Conservation (phyloP, 768 basidiomycete genomes). For the Leccinum arenicola region DNA sequence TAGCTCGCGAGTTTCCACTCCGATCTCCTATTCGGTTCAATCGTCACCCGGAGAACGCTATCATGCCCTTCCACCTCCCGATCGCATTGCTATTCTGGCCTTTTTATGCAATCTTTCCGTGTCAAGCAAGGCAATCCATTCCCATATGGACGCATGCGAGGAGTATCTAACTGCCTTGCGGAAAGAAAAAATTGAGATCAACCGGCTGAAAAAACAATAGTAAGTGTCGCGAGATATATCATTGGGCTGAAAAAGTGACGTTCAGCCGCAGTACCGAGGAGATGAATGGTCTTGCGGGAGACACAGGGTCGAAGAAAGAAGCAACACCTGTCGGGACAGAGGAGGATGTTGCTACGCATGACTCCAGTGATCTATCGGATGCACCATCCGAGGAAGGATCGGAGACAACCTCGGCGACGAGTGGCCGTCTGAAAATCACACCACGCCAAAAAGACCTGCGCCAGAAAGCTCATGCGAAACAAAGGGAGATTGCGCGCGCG, state of each 20-base stretch:
- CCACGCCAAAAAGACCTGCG: slow-evolving; percentile 51
- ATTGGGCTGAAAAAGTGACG: slow-evolving; percentile 12
- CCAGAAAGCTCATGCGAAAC: slow-evolving; percentile 64
- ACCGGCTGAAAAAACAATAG: slow-evolving; percentile 85
- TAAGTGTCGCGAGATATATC: slow-evolving; percentile 42
- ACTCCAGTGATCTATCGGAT: slow-evolving; percentile 74
- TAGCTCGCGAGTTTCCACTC: slow-evolving; percentile 47
- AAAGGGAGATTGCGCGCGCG: slow-evolving; percentile 73
- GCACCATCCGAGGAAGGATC: slow-evolving; percentile 59
- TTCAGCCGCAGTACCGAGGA: slow-evolving; percentile 57
- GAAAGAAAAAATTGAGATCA: slow-evolving; percentile 95
- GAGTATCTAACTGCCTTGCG: slow-evolving; percentile 86
- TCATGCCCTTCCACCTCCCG: slow-evolving; percentile 63
- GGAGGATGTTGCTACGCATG: slow-evolving; percentile 60
- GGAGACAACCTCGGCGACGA: slow-evolving; percentile 51
- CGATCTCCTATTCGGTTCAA: slow-evolving; percentile 38
- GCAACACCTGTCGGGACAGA: slow-evolving; percentile 38
- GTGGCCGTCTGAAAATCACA: slow-evolving; percentile 41
- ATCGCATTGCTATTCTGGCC: slow-evolving; percentile 81
- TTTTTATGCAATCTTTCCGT: slow-evolving; percentile 90
- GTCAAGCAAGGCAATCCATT: slow-evolving; percentile 84
- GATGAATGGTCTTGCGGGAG: slow-evolving; percentile 62
- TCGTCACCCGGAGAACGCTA: slow-evolving; percentile 70
- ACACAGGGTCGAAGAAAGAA: slow-evolving; percentile 47
- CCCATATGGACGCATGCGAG: slow-evolving; percentile 89